A percentile compares a stretch with the other conserved stretches of the same genome.
These are phyloP conservation scores for Mariannaea elegans DNA, from an alignment of 2,329 filamentous ascomycete genomes.

Conservation along the genomic window DNA sequence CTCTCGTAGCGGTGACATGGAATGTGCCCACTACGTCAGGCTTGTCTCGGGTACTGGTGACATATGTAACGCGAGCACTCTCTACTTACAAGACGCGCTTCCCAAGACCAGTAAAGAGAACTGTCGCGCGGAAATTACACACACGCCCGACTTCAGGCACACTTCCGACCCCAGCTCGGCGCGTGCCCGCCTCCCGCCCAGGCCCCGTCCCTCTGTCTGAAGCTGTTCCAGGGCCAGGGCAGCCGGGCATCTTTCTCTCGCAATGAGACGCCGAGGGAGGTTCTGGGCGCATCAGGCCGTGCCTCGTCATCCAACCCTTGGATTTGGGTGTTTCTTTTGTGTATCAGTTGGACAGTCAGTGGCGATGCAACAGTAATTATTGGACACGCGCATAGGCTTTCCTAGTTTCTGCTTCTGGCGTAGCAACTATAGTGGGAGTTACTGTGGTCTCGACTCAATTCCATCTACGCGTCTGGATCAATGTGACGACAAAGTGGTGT, in stretches of 20 bases:
- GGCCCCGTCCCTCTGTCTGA: slow-evolving; percentile 1
- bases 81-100: neutral
- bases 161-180: slow-evolving; percentile 14
- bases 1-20: slow-evolving; percentile 30
- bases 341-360: slow-evolving; percentile 11
- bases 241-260: neutral
- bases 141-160: slow-evolving; percentile 23
- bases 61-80: slow-evolving; percentile 19
- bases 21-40: neutral
- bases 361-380: slow-evolving; percentile 1
- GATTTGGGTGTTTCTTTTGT: slow-evolving; percentile 13
- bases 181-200: slow-evolving; percentile 5
- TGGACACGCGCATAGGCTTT: neutral
- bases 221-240: slow-evolving; percentile 5
- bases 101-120: slow-evolving; percentile 12
- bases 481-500: neutral
- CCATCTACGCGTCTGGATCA: neutral
- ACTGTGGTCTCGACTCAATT: neutral
- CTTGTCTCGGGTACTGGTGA: slow-evolving; percentile 33
- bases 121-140: slow-evolving; percentile 26
- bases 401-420: neutral
- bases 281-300: slow-evolving; percentile 11
- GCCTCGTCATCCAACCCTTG: slow-evolving; percentile 5
- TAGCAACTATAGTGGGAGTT: neutral
- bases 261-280: slow-evolving; percentile 4